A percentile compares a stretch with the other conserved stretches of the same genome.
phyloP scores from a whole-genome alignment of 2,329 filamentous ascomycete genomes.

The Blastomyces emzantsi region DNA sequence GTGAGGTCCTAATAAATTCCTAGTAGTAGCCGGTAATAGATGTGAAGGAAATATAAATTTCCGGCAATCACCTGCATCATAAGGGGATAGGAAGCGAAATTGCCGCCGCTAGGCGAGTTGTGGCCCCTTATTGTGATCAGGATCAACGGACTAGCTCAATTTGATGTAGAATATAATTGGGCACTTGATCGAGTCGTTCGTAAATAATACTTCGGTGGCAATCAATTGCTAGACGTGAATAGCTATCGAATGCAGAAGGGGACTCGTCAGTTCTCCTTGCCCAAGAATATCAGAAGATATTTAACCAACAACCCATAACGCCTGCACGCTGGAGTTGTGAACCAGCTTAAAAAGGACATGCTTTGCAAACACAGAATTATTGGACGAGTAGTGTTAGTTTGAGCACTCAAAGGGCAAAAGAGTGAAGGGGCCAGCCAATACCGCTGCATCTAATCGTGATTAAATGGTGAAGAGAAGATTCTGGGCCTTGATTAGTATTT shows the following conservation, averaged over 20 bases:
- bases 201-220: neutral
- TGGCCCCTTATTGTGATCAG: neutral
- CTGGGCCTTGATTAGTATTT: neutral
- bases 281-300: neutral
- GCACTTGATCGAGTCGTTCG: neutral
- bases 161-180: neutral
- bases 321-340: neutral
- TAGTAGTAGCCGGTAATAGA: neutral
- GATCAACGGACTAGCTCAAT: neutral
- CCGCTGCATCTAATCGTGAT: neutral
- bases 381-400: neutral
- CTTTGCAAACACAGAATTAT: neutral
- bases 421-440: neutral
- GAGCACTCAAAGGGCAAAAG: neutral
- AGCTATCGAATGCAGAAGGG: neutral
- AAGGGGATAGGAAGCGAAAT: neutral
- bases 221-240: neutral
- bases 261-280: neutral
- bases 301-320: neutral
- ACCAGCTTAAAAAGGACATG: neutral
- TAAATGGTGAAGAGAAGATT: neutral
- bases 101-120: neutral
- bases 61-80: neutral
- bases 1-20: neutral
- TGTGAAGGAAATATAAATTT: neutral